Percentiles rank a stretch among this genome's conserved stretches.
Conservation (phyloP, 768 basidiomycete species). For the Termitomyces sp. region DNA sequence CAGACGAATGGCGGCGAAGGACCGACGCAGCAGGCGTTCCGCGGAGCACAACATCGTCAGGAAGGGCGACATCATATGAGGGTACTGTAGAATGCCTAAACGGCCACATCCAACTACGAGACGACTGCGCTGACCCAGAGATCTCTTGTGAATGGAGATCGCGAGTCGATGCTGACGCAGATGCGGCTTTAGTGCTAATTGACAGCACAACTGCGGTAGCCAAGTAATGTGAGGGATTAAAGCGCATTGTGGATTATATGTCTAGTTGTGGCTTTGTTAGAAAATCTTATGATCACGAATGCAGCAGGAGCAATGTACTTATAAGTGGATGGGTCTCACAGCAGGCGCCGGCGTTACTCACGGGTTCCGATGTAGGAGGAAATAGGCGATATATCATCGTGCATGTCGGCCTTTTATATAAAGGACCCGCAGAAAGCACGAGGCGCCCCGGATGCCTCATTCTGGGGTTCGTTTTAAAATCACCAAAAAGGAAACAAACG, state of each 20-base stretch:
- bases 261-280: not conserved
- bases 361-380: no score
- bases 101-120: constrained; percentile 10
- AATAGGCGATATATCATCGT: not conserved
- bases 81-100: not conserved
- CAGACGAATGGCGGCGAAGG: constrained; percentile 12
- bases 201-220: constrained; percentile 7
- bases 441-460: constrained; percentile 3
- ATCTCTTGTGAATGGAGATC: not conserved
- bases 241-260: constrained; percentile 3
- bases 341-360: constrained; percentile 1
- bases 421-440: not conserved
- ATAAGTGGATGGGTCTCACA: no score
- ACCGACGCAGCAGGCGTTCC: constrained; percentile 9
- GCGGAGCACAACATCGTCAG: not conserved
- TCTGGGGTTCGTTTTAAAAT: not conserved
- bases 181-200: constrained; percentile 3
- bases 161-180: not conserved
- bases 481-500: not conserved
- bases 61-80: not conserved
- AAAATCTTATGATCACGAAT: no score
- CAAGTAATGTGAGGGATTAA: constrained; percentile 6
- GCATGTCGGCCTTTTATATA: constrained; percentile 2
- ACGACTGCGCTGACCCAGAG: not conserved
- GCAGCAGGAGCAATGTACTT: not conserved